A percentile compares a stretch with the other conserved stretches of the same genome.
Evolutionary conservation across 129 eudicot species (phyloP).

Genomic region (Escallonia herrerae): DNA sequence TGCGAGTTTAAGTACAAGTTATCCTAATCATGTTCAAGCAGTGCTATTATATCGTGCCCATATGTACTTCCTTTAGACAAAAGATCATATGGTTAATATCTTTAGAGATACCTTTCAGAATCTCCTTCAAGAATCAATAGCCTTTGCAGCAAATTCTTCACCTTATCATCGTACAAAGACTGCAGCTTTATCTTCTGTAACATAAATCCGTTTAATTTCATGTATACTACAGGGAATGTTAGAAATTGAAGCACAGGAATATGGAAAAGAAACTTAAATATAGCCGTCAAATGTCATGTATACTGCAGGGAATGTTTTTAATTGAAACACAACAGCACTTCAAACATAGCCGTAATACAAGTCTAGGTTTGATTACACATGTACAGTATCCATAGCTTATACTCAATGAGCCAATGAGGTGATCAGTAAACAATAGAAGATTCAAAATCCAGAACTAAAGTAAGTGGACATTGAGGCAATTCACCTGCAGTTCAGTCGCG

Average conservation of each 20-base stretch:
- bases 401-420: too few species aligned
- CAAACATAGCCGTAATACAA: too few species aligned
- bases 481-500: slow-evolving; percentile 82
- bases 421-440: neutral
- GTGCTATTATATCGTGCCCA: neutral
- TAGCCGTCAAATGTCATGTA: too few species aligned
- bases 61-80: neutral
- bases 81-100: too few species aligned
- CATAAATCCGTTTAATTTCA: slow-evolving; percentile 20
- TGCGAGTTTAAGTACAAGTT: neutral
- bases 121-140: slow-evolving; percentile 69
- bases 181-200: slow-evolving; percentile 75
- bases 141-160: slow-evolving; percentile 59
- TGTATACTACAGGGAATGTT: slow-evolving; percentile 24
- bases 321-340: too few species aligned
- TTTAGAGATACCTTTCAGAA: slow-evolving; percentile 53
- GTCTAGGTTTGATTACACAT: too few species aligned
- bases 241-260: neutral
- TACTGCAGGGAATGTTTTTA: too few species aligned
- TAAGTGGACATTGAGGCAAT: neutral
- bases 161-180: slow-evolving; percentile 62
- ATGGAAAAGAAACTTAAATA: too few species aligned
- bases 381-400: too few species aligned
- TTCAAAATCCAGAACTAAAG: neutral
- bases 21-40: neutral